phyloP scores from a whole-genome alignment of 495 filamentous ascomycete species.

The Peziza echinospora region DNA sequence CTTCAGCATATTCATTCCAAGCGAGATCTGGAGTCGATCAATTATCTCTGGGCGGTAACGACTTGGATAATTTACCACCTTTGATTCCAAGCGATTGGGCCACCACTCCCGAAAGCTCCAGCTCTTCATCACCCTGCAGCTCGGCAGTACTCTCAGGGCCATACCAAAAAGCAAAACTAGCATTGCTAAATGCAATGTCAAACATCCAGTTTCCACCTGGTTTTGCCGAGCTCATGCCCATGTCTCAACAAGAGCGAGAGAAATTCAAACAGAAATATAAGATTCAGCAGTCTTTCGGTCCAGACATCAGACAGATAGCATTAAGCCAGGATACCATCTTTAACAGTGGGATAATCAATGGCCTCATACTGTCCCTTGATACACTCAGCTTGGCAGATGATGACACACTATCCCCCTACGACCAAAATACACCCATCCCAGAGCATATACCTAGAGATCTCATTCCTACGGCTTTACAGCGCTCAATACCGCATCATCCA shows the following conservation, averaged over 20 bases:
- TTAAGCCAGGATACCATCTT: slow-evolving; percentile 3
- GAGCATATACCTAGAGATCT: slow-evolving; percentile 3
- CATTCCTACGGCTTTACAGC: slow-evolving; percentile 10
- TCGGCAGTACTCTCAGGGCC: no score
- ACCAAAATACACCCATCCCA: slow-evolving; percentile 2
- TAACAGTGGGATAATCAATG: slow-evolving; percentile 9
- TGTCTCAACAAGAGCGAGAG: background rate
- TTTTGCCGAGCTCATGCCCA: no score
- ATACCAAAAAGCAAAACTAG: no score
- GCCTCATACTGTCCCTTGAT: slow-evolving; percentile 12
- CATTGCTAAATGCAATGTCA: background rate
- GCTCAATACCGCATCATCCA: slow-evolving; percentile 9
- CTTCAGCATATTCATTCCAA: no score
- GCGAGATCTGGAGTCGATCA: no score
- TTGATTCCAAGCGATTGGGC: no score
- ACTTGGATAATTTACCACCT: no score
- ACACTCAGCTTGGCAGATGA: slow-evolving; percentile 6
- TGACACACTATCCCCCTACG: slow-evolving; percentile 9
- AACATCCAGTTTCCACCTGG: background rate
- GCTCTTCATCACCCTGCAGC: no score
- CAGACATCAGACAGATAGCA: background rate
- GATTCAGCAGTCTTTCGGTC: background rate
- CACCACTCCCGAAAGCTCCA: no score
- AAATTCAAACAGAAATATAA: background rate
- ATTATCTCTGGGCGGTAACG: no score